Base-by-base conservation (phyloP, 148 eudicot species). In the Pharnaceum exiguum region DNA sequence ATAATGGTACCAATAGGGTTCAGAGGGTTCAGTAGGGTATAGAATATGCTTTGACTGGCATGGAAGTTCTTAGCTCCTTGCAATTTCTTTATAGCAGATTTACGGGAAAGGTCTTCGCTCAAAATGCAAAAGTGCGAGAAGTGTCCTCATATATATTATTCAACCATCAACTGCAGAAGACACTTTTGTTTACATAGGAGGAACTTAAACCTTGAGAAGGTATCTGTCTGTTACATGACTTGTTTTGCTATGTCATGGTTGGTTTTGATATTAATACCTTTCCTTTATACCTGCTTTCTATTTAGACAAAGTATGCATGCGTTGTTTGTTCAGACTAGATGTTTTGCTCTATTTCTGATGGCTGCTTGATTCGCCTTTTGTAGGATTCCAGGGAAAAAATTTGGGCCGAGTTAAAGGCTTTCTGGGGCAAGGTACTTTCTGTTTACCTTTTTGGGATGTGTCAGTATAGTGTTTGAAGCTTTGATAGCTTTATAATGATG, bases 81-180 rank as follows among this genome's bases (percentile, higher is more conserved):
- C n/a, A n/a, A n/a, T n/a, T n/a, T n/a, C n/a, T n/a, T n/a, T n/a
- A 44, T 60, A 43, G 70, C 75, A 78, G 91, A 84, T 62, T 62
- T 80, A 48, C 75, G 84, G 26, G 96, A n/a, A n/a, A n/a, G n/a
- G n/a, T n/a, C n/a, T n/a, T n/a, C n/a, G n/a, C n/a, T n/a, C n/a
- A 85, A 81, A 65, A 71, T 88, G 85, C 95, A 82, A 69, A 94
- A 89, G 80, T 94, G 99, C 68, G 95, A 84, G 2, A 89, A 86
- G 65, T 94, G 99, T 69, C 78, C 95, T 57, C 72, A 67, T 73
- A 93, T 89, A 68, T 94, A 83, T 70, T 89, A 91, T 74, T 89
- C 99, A 32, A 78, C 87, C 13, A 78, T 89, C 65, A 94, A 82
- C 65, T 89, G 89, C 51, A 59, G 99, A 70, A 80, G 99, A 54